Percentiles rank a stretch among this genome's conserved stretches.
Evolutionary conservation across 2,329 filamentous ascomycete genomes (phyloP).

Genomic region (Ophiocordyceps unilateralis): DNA sequence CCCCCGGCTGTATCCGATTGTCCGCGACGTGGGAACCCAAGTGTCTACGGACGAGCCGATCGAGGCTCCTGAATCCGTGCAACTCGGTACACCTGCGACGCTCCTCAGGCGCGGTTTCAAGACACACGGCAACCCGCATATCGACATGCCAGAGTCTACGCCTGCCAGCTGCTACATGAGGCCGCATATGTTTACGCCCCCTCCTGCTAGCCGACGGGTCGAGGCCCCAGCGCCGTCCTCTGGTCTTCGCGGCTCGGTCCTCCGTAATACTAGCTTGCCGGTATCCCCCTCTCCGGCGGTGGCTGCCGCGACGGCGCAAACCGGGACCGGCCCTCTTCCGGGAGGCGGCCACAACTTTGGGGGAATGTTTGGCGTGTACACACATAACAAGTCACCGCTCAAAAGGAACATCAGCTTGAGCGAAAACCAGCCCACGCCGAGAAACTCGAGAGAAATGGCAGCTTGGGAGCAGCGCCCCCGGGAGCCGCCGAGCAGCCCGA

Average conservation of each 20-base stretch:
- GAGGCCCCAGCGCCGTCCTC: conserved; percentile 17
- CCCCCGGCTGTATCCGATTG: conserved; percentile 66
- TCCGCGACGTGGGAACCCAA: conserved; percentile 66
- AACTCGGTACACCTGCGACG: conserved; percentile 36
- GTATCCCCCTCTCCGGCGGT: conserved; percentile 11
- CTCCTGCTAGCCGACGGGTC: conserved; percentile 11
- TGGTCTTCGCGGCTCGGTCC: conserved; percentile 11
- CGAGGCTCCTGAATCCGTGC: conserved; percentile 25
- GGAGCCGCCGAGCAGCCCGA: conserved; percentile 21
- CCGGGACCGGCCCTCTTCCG: conserved; percentile 5
- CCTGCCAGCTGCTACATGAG: conserved; percentile 17
- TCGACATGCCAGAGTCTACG: conserved; percentile 43
- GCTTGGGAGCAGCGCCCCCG: conserved; percentile 32
- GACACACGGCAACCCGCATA: conserved; percentile 66
- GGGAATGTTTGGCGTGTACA: conserved; percentile 65
- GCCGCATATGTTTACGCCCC: conserved; percentile 26
- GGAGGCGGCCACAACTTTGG: conserved; percentile 27
- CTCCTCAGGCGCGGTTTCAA: conserved; percentile 60
- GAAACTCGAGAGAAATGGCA: conserved; percentile 46
- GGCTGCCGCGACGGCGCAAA: conserved; percentile 5
- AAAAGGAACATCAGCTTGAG: conserved; percentile 56
- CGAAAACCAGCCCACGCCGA: conserved; percentile 31
- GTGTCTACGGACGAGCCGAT: conserved; percentile 34
- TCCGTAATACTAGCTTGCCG: conserved; percentile 17
- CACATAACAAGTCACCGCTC: conserved; percentile 65